phyloP scores from a whole-genome alignment of 768 basidiomycete genomes.

The Clathrus columnatus region DNA sequence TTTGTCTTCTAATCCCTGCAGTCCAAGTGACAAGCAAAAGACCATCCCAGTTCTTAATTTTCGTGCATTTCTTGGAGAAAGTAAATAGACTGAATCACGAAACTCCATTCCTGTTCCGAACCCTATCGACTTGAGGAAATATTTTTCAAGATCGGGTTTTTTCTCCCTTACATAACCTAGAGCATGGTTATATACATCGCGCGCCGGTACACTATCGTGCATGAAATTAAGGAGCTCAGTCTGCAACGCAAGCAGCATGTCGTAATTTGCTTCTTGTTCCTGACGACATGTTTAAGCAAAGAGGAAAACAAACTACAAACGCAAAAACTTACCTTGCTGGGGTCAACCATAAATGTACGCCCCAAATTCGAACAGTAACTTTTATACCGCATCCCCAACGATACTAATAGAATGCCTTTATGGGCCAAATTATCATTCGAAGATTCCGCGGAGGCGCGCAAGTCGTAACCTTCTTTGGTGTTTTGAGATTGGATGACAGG shows the following conservation, averaged over 20 bases:
- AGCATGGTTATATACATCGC: constrained; percentile 78
- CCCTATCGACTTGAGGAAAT: constrained; percentile 84
- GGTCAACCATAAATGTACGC: constrained; percentile 92
- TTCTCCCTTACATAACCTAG: constrained; percentile 63
- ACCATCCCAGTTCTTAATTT: constrained; percentile 73
- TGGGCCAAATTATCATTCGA: constrained; percentile 74
- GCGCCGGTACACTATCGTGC: constrained; percentile 66
- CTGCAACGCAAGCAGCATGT: constrained; percentile 69
- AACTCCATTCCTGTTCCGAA: constrained; percentile 95
- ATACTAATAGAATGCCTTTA: constrained; percentile 81
- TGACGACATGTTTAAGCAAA: constrained; percentile 24
- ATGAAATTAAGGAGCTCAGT: constrained; percentile 64
- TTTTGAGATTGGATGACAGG: constrained; percentile 94
- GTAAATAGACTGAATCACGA: constrained; percentile 76
- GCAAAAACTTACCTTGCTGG: constrained; percentile 53
- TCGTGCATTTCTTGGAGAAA: constrained; percentile 73
- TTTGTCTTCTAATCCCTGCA: constrained; percentile 70
- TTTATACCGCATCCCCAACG: constrained; percentile 86
- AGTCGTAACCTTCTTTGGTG: constrained; percentile 75
- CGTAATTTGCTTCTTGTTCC: constrained; percentile 90
- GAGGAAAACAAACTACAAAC: neutral
- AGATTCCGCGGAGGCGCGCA: constrained; percentile 80
- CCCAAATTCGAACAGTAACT: constrained; percentile 90
- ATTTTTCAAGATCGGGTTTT: constrained; percentile 71
- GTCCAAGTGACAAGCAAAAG: constrained; percentile 76